A percentile compares a stretch with the other conserved stretches of the same genome.
These are phyloP conservation scores for Plectosphaerella plurivora DNA, from an alignment of 2,329 filamentous ascomycete species.

Conservation along the genomic window DNA sequence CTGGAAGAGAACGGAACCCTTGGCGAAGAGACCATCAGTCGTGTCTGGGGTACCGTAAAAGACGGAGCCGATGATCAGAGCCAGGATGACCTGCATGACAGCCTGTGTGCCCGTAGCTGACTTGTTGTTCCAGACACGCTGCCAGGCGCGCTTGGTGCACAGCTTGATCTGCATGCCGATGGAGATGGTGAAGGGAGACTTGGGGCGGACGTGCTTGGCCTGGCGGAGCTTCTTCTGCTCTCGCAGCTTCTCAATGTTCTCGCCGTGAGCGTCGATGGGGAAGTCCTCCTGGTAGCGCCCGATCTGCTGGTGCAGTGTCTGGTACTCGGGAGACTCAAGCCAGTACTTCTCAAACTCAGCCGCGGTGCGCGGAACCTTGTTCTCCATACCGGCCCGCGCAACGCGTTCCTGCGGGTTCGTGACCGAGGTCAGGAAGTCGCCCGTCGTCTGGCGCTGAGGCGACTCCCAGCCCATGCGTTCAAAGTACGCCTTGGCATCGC, in stretches of 20 bases:
- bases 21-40: conserved; percentile 47
- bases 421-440: conserved; percentile 66
- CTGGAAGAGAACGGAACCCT: conserved; percentile 55
- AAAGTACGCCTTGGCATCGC: conserved; percentile 60
- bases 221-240: conserved; percentile 46
- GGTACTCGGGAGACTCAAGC: conserved; percentile 39
- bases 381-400: conserved; percentile 53
- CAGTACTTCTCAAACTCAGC: conserved; percentile 60
- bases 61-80: conserved; percentile 57
- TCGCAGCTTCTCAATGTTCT: conserved; percentile 34
- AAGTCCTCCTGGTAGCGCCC: conserved; percentile 41
- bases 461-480: conserved; percentile 65
- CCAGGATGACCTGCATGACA: conserved; percentile 46
- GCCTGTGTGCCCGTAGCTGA: conserved; percentile 40
- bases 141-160: conserved; percentile 46
- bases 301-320: conserved; percentile 41
- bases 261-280: conserved; percentile 33
- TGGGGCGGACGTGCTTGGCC: conserved; percentile 45
- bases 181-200: conserved; percentile 55
- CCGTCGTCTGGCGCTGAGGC: conserved; percentile 61
- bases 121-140: conserved; percentile 48
- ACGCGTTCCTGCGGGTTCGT: conserved; percentile 60
- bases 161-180: conserved; percentile 48
- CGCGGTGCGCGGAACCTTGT: conserved; percentile 59
- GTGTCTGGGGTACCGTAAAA: conserved; percentile 49